Base-by-base conservation (phyloP, 225 moss, liverwort and hornwort genomes). In the Polytrichum commune region DNA sequence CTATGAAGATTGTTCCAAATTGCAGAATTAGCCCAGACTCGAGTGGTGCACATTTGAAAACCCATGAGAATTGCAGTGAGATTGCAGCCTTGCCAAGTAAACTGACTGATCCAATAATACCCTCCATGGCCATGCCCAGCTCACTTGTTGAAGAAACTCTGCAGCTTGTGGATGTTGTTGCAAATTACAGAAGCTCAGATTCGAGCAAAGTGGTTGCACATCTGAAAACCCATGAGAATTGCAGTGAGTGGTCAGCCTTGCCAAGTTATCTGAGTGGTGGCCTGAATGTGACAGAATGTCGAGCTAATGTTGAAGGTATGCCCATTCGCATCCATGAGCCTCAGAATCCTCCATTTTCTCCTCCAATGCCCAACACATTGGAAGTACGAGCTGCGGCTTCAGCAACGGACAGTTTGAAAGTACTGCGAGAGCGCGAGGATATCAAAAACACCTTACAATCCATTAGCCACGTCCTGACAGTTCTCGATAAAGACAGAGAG, bases 361-460 rank as follows among this genome's bases (percentile, higher is more conserved):
- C 46, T 9, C 9, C 46, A 46, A 38, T 10, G 38, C 10, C 38
- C 27, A 46, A 61, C 70, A 46, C 58, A 66, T 29, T 57, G 55
- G 26, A 22, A 29, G 53, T 63, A 67, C 6, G 38, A 32, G 46
- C 46, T 54, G 18, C 38, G n/a, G 29, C 24, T 29, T 38, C 3
- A 13, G 19, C 9, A 66, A 8, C 32, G 18, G 81, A 81, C 26
- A 55, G 67, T 46, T 46, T 54, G 46, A 46, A 76, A 55, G 68
- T 68, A 62, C 29, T 55, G 16, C 61, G 79, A 57, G 85, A 82
- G 76, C 82, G 79, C 8, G 82, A 82, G 72, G 79, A 71, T 56
- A 82, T 82, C 65, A 82, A 82, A 65, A 77, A 74, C 24, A 82
- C 82, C 3, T 76, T 85, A 20, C 27, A 74, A 29, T 74, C 79